These are phyloP conservation scores for Lithospermum erythrorhizon DNA, from an alignment of 257 asterid species.

Conservation along the genomic window DNA sequence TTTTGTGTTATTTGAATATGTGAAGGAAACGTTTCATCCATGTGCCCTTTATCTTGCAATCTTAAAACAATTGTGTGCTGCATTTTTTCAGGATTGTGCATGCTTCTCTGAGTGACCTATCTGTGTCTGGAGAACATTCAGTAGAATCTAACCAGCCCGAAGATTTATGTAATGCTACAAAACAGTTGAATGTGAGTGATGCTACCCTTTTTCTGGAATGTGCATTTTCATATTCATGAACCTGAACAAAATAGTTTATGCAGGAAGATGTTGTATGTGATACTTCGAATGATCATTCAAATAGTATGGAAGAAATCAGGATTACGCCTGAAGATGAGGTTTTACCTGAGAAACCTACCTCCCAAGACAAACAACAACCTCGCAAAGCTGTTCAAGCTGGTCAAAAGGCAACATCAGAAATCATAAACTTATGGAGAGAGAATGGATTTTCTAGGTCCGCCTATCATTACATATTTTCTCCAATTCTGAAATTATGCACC, in stretches of 20 bases:
- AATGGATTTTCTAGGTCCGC: conserved; percentile 71
- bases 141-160: conserved; percentile 27
- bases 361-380: conserved; percentile 26
- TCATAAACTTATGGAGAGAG: conserved; percentile 59
- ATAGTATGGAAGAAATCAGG: conserved; percentile 24
- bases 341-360: conserved; percentile 21
- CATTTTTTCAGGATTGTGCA: conserved; percentile 52
- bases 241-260: conserved; percentile 7
- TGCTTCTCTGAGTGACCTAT: conserved; percentile 45
- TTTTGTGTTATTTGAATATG: not conserved
- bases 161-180: conserved; percentile 18
- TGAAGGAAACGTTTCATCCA: not conserved
- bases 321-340: conserved; percentile 17
- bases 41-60: not conserved
- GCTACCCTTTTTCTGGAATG: conserved; percentile 5
- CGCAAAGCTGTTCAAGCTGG: conserved; percentile 51
- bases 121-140: conserved; percentile 23
- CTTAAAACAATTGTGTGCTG: conserved; percentile 13
- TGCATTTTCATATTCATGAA: conserved; percentile 4
- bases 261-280: conserved; percentile 33
- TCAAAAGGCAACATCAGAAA: conserved; percentile 53
- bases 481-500: not conserved
- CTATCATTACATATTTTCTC: not conserved
- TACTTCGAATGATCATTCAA: conserved; percentile 21
- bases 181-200: conserved; percentile 32